A percentile compares a stretch with the other conserved stretches of the same genome.
Conservation (phyloP, 768 basidiomycete genomes). For the Inosperma sp. region DNA sequence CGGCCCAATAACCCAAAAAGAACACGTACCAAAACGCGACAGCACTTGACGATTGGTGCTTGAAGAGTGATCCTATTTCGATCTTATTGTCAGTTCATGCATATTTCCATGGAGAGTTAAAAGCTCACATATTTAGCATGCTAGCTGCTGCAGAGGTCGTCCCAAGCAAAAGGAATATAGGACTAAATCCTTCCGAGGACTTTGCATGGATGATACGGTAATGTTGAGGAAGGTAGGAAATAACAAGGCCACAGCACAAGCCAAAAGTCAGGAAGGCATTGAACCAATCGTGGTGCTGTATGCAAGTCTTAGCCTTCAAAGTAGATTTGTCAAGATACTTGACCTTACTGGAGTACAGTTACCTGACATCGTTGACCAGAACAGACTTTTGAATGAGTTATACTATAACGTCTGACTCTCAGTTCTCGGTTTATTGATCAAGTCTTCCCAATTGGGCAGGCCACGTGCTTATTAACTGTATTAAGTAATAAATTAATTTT, state of each 20-base stretch:
- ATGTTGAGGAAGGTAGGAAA: conserved; percentile 87
- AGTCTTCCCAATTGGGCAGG: no score
- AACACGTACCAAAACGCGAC: conserved; percentile 62
- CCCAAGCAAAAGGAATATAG: conserved; percentile 87
- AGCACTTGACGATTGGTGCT: conserved; percentile 79
- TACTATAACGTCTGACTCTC: no score
- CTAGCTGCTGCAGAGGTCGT: conserved; percentile 77
- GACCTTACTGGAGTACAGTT: conserved; percentile 3
- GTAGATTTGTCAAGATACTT: neutral
- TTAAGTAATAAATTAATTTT: no score
- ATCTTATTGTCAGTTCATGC: conserved; percentile 3
- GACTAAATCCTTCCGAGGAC: conserved; percentile 87
- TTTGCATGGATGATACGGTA: conserved; percentile 71
- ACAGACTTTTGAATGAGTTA: neutral
- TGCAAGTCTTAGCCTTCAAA: neutral
- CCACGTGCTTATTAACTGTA: no score
- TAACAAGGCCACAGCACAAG: conserved; percentile 65
- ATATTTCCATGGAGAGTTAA: neutral
- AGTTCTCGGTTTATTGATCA: no score
- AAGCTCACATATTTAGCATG: conserved; percentile 75
- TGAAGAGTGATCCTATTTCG: conserved; percentile 72
- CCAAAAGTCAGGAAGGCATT: conserved; percentile 58
- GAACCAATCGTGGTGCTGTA: conserved; percentile 69
- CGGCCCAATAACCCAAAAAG: neutral
- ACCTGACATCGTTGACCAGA: neutral